phyloP scores from a whole-genome alignment of 2,329 filamentous ascomycete genomes.

The Aureobasidium sp. region DNA sequence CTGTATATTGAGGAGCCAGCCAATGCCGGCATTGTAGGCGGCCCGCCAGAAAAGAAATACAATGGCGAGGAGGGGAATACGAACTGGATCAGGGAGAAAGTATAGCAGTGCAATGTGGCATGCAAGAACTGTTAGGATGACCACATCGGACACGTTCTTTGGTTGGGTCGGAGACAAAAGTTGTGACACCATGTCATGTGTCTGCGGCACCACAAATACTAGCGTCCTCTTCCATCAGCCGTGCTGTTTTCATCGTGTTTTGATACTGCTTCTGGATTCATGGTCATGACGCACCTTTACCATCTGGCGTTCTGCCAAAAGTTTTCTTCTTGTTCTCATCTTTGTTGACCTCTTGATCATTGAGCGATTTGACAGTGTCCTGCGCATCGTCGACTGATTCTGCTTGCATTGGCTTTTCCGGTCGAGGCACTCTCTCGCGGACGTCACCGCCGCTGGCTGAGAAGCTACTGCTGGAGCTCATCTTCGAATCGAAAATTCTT shows the following conservation, averaged over 20 bases:
- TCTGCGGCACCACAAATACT: conserved; percentile 95
- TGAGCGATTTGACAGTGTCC: conserved; percentile 43
- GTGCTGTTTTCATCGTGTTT: not conserved
- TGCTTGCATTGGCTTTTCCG: conserved; percentile 27
- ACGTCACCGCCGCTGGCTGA: not conserved
- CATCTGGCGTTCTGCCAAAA: conserved; percentile 83
- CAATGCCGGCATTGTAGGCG: conserved; percentile 90
- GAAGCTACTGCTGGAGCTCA: conserved; percentile 1
- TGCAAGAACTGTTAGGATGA: conserved; percentile 72
- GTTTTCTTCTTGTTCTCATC: conserved; percentile 62
- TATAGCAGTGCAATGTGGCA: conserved; percentile 69
- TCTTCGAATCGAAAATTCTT: not conserved
- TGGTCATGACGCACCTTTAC: conserved; percentile 61
- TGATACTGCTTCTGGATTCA: not conserved
- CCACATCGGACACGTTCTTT: conserved; percentile 82
- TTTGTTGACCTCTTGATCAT: conserved; percentile 42
- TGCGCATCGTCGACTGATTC: conserved; percentile 36
- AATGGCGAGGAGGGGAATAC: conserved; percentile 70
- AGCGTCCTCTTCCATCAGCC: conserved; percentile 12
- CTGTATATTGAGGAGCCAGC: conserved; percentile 79
- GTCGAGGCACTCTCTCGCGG: conserved; percentile 13
- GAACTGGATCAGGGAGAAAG: conserved; percentile 60
- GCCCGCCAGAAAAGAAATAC: conserved; percentile 89
- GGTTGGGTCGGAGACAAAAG: conserved; percentile 88
- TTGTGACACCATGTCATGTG: conserved; percentile 98